phyloP scores from a whole-genome alignment of 352 stramenopile genomes.

The Globisporangium megalacanthum region DNA sequence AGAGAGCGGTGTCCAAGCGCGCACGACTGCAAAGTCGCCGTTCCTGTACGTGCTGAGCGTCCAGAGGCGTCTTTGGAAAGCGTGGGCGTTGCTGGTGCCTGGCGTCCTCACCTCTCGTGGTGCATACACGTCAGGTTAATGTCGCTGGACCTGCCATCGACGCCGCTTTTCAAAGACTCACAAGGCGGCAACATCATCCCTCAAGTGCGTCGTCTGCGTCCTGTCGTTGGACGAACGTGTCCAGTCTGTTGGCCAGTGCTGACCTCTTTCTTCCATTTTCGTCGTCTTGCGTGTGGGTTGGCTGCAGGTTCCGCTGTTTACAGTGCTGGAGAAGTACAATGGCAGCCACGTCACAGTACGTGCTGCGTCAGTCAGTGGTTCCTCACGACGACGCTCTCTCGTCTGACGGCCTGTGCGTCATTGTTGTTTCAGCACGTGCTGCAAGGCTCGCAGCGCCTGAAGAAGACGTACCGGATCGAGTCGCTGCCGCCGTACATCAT shows the following conservation, averaged over 20 bases:
- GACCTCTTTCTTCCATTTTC: too few relatives aligned
- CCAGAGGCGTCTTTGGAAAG: too few relatives aligned
- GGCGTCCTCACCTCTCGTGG: too few relatives aligned
- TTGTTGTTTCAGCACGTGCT: slow-evolving; percentile 56
- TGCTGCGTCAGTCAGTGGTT: too few relatives aligned
- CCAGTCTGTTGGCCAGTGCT: too few relatives aligned
- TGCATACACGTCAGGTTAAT: slow-evolving; percentile 76
- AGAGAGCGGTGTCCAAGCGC: slow-evolving; percentile 25
- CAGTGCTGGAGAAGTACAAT: slow-evolving; percentile 97
- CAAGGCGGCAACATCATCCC: slow-evolving; percentile 96
- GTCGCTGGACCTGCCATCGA: slow-evolving; percentile 96
- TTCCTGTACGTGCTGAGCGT: slow-evolving; percentile 46
- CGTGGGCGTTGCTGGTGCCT: too few relatives aligned
- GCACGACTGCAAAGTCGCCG: slow-evolving; percentile 42
- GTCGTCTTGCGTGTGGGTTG: not conserved
- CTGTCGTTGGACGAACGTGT: not conserved
- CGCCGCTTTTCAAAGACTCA: slow-evolving; percentile 98
- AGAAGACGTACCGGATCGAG: slow-evolving; percentile 92
- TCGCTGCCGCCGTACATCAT: slow-evolving; percentile 95
- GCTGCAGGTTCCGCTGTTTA: slow-evolving; percentile 92
- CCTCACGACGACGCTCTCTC: too few relatives aligned
- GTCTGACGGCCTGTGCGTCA: not conserved
- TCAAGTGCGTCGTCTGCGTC: slow-evolving; percentile 45
- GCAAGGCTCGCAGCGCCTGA: slow-evolving; percentile 74
- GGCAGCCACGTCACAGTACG: slow-evolving; percentile 74